phyloP scores from a whole-genome alignment of 768 basidiomycete genomes.

The Tulasnella sp. region DNA sequence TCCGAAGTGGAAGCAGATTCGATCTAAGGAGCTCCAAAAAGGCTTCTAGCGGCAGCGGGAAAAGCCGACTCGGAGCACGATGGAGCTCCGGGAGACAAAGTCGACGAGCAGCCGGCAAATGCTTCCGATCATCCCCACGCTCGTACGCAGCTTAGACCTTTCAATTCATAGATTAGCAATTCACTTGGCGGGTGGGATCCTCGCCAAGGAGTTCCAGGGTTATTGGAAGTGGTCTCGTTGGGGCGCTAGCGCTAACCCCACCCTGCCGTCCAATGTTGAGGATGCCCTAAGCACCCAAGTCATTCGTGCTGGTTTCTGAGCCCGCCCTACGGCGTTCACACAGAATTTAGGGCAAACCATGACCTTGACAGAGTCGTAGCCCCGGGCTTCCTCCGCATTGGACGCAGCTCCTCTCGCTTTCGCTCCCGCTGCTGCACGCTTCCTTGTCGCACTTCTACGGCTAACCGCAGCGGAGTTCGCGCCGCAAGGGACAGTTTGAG shows the following conservation, averaged over 20 bases:
- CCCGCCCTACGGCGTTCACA: conserved; percentile 95
- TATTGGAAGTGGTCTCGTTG: too few relatives aligned
- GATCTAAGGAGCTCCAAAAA: too few relatives aligned
- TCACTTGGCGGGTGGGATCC: conserved; percentile 54
- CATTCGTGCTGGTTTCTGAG: conserved; percentile 43
- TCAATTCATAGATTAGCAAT: conserved; percentile 80
- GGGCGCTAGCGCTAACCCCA: too few relatives aligned
- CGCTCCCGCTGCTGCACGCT: conserved; percentile 40
- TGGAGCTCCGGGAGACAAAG: conserved; percentile 29
- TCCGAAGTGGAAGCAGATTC: too few relatives aligned
- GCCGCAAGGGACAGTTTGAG: conserved; percentile 71
- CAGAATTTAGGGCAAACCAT: conserved; percentile 99
- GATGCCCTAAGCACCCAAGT: too few relatives aligned
- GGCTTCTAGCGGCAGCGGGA: too few relatives aligned
- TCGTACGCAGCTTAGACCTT: conserved; percentile 85
- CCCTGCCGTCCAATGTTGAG: background rate
- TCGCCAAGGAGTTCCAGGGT: too few relatives aligned
- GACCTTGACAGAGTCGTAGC: conserved; percentile 92
- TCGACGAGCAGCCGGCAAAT: conserved; percentile 49
- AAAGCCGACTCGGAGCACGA: too few relatives aligned
- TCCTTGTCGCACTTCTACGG: conserved; percentile 37
- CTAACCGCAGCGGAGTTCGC: conserved; percentile 49
- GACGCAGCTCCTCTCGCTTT: conserved; percentile 38
- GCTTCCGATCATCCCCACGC: conserved; percentile 46
- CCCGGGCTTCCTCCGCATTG: conserved; percentile 46